Base-by-base conservation (phyloP, 345 rosid genomes). In the Acer yangbiense region DNA sequence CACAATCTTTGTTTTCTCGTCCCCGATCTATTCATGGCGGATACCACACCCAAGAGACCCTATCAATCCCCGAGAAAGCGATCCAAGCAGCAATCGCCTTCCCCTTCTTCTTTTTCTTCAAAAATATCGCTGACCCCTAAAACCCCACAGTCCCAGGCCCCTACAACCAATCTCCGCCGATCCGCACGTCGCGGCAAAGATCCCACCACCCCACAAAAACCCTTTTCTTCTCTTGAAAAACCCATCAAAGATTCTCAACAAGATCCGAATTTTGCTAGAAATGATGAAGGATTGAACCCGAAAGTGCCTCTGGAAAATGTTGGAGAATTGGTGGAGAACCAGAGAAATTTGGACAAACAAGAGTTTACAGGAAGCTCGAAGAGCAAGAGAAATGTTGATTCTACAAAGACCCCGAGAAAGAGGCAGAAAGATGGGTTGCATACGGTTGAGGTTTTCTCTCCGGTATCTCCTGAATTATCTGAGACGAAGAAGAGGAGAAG, bases 401-500 rank as follows among this genome's bases (percentile, higher is more conserved):
- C 69, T 18, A 7, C 16, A 5, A 54, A 65, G 48, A 29, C 78
- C 79, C 68, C 77, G 6, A 66, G 25, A 25, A 21, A 13, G 39
- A 50, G 71, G 32, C 52, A 68, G 64, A 73, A 54, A 32, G 82
- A 74, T 25, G 64, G 9, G 72, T 65, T 8, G 84, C 74, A 76
- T 57, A 52, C 57, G 12, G 78, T 12, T 18, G 86, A 78, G 76
- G 87, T 48, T 66, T 63, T 91, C 72, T 81, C 84, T 80, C 94
- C 92, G 0, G 78, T 70, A 1, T 91, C 94, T 2, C 96, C 97
- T 1, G 87, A 78, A 69, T 84, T 78, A 43, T 68, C 67, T 11
- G 96, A 92, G 87, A 67, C 71, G 41, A 89, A 74, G 86, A 92
- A 84, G 87, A 87, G 83, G 80, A 85, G 43, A 50, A 77, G 78